These are phyloP conservation scores for Triticum timopheevii DNA, from an alignment of 176 grass and related monocot species.

Conservation along the genomic window DNA sequence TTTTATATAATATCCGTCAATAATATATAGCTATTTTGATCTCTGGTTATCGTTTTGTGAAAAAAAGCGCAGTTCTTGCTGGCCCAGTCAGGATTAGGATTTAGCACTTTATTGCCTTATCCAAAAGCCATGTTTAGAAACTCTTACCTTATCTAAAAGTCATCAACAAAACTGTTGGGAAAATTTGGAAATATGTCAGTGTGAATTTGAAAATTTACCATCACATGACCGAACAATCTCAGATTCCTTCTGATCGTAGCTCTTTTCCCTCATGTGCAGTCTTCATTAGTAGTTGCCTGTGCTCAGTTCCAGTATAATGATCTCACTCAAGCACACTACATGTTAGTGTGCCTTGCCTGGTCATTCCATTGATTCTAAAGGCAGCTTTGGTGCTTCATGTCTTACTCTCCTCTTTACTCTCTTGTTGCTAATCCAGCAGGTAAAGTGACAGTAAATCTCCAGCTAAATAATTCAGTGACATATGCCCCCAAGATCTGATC, in stretches of 20 bases:
- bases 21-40: background rate
- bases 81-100: background rate
- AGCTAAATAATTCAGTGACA: constrained; percentile 39
- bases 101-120: background rate
- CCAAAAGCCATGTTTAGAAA: background rate
- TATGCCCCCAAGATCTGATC: constrained; percentile 37
- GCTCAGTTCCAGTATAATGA: constrained; percentile 17
- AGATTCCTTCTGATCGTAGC: background rate
- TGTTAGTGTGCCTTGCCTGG: constrained; percentile 27
- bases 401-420: constrained; percentile 7
- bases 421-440: constrained; percentile 44
- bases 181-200: background rate
- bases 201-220: background rate
- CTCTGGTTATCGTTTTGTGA: background rate
- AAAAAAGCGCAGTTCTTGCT: background rate
- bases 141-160: background rate
- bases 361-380: constrained; percentile 45
- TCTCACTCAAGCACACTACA: constrained; percentile 26
- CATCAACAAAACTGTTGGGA: background rate
- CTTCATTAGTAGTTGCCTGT: background rate
- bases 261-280: background rate
- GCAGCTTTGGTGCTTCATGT: constrained; percentile 35
- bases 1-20: background rate
- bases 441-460: constrained; percentile 46
- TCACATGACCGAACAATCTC: background rate